Conservation (phyloP, 768 basidiomycete species). For the Naganishia vishniacii region DNA sequence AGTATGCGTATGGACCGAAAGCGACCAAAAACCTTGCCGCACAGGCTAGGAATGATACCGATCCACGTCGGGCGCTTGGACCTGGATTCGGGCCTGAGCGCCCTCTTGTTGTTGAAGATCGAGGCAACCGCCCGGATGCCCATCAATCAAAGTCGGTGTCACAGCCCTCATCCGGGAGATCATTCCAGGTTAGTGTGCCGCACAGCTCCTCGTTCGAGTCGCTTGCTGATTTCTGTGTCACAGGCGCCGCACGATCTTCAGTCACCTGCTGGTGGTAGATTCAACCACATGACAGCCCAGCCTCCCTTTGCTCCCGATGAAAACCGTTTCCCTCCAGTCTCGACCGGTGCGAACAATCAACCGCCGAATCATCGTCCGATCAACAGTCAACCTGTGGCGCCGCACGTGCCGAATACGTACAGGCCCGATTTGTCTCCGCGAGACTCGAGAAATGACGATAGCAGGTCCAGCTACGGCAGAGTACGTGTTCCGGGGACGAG, state of each 20-base stretch:
- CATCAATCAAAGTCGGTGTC: neutral
- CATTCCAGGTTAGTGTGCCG: neutral
- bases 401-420: neutral
- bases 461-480: neutral
- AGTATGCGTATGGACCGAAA: neutral
- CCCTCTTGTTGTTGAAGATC: neutral
- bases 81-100: neutral
- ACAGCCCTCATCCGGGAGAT: neutral
- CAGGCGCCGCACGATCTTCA: no score
- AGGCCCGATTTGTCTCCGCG: neutral
- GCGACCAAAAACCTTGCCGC: neutral
- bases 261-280: no score
- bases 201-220: no score
- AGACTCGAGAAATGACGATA: neutral
- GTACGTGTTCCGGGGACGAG: neutral
- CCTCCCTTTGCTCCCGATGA: no score
- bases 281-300: no score
- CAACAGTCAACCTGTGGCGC: neutral
- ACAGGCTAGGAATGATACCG: neutral
- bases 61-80: neutral
- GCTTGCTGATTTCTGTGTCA: no score
- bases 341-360: neutral
- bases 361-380: neutral
- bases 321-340: no score
- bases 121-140: neutral